Evolutionary conservation across 2,329 filamentous ascomycete genomes (phyloP), one percentile per base, ranked within the genome.

Genomic region (Dothistroma septosporum): DNA sequence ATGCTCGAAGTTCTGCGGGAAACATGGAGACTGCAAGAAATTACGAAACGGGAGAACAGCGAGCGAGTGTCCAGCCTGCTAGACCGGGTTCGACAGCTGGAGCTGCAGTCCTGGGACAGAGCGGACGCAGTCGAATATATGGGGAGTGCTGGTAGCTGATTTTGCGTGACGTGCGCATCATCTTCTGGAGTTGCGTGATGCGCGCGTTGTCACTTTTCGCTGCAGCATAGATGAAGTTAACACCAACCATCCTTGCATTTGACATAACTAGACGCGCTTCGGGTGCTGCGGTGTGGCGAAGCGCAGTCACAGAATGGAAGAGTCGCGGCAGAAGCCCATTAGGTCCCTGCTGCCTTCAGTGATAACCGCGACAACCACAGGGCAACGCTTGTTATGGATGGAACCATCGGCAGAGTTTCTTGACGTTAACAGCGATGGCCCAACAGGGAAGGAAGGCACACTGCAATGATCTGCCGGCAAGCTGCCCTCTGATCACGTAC

Each of bases 71-170:
- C 75, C 65, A 78, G 79, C 14, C 76, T 94, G 57, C 78, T 87
- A 52, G 72, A 75, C n/a, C 75, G 77, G 46, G 83, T 92, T 2
- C 79, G 82, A 68, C 66, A 66, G 41, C 74, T 96, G 50, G 92
- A 96, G 78, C 79, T 79, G 69, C 79, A 81, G 60, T 91, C 87
- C 33, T 96, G 92, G 91, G 83, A 92, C 74, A 79, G 85, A 60
- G 74, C 78, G 37, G 88, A 84, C 72, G 90, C 90, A 1, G 83
- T 88, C 31, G 90, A 94, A 53, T 61, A 65, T 55, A 59, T 67
- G 60, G 65, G 65, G 10, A 55, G 53, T 44, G 58, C 60, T 24
- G 53, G 50, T 53, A 61, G 53, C 33, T 63, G 54, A 61, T 53
- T 9, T 48, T 54, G 22, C 28, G 19, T 56, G 35, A 44, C 35